A percentile compares a stretch with the other conserved stretches of the same genome.
phyloP scores from a whole-genome alignment of 2,329 filamentous ascomycete species.

The Talaromyces amestolkiae region DNA sequence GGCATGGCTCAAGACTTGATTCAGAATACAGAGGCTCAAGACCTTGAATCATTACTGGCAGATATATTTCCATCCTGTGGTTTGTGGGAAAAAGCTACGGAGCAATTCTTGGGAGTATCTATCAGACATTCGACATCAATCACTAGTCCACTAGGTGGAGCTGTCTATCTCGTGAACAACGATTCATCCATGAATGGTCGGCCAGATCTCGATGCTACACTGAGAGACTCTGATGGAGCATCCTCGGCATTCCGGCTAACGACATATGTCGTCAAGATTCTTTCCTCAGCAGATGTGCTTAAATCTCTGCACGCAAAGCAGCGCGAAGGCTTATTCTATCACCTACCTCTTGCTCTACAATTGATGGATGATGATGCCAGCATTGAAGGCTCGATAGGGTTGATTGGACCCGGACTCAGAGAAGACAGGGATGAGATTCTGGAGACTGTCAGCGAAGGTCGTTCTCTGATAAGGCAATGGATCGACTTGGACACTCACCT shows the following conservation, averaged over 20 bases:
- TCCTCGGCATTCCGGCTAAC: slow-evolving; percentile 74
- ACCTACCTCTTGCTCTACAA: slow-evolving; percentile 55
- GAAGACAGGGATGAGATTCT: slow-evolving; percentile 54
- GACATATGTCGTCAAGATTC: slow-evolving; percentile 63
- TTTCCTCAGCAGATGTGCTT: slow-evolving; percentile 45
- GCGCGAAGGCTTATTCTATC: slow-evolving; percentile 46
- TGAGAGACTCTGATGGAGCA: slow-evolving; percentile 65
- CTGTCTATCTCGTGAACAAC: slow-evolving; percentile 60
- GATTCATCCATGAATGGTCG: slow-evolving; percentile 28
- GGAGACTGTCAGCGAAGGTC: slow-evolving; percentile 53
- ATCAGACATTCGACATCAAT: slow-evolving; percentile 64
- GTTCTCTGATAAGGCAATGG: slow-evolving; percentile 48
- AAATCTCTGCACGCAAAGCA: slow-evolving; percentile 32
- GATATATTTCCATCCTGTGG: slow-evolving; percentile 62
- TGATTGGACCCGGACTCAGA: slow-evolving; percentile 49
- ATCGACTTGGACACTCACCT: slow-evolving; percentile 29
- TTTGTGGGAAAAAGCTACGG: slow-evolving; percentile 65
- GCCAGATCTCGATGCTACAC: slow-evolving; percentile 33
- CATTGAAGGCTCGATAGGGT: slow-evolving; percentile 53
- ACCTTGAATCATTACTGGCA: slow-evolving; percentile 28
- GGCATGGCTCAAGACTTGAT: slow-evolving; percentile 53
- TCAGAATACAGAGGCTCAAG: slow-evolving; percentile 31
- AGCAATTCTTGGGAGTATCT: slow-evolving; percentile 47
- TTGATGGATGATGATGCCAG: slow-evolving; percentile 61
- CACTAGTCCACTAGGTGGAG: slow-evolving; percentile 69